These are phyloP conservation scores for Stephania cephalantha DNA, from an alignment of 164 flowering plant species.

Conservation along the genomic window DNA sequence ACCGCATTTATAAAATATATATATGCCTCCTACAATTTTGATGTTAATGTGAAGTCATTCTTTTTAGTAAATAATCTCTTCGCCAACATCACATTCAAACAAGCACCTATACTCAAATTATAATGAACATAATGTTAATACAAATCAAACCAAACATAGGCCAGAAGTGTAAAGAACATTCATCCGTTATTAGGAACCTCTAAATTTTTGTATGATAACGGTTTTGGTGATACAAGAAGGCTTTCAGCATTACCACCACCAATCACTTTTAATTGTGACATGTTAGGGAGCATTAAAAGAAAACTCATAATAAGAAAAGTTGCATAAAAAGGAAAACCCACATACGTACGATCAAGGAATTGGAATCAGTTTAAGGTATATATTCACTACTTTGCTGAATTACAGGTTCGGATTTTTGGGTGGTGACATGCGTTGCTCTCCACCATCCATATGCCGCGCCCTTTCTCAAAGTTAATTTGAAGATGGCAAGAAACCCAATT, in stretches of 20 bases:
- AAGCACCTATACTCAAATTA: not conserved
- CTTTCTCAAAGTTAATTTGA: no score
- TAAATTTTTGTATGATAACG: slow-evolving; percentile 52
- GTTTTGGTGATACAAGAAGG: slow-evolving; percentile 58
- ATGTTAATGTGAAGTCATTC: not conserved
- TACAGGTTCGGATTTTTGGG: no score
- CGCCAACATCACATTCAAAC: not conserved
- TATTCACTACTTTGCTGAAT: no score
- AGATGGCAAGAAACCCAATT: no score
- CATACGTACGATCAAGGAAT: no score
- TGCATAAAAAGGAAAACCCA: no score
- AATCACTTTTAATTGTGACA: slow-evolving; percentile 71
- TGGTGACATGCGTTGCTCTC: no score
- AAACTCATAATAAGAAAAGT: no score
- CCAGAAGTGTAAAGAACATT: not conserved
- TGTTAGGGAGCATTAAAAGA: no score
- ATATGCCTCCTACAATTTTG: not conserved
- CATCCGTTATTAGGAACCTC: slow-evolving; percentile 42
- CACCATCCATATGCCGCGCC: no score
- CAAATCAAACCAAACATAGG: not conserved
- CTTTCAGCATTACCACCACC: slow-evolving; percentile 75
- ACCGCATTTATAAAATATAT: not conserved
- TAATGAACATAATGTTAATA: not conserved
- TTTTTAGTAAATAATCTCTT: not conserved
- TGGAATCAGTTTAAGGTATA: no score